Conservation (phyloP, 257 asterid genomes). For the Coffea canephora region DNA sequence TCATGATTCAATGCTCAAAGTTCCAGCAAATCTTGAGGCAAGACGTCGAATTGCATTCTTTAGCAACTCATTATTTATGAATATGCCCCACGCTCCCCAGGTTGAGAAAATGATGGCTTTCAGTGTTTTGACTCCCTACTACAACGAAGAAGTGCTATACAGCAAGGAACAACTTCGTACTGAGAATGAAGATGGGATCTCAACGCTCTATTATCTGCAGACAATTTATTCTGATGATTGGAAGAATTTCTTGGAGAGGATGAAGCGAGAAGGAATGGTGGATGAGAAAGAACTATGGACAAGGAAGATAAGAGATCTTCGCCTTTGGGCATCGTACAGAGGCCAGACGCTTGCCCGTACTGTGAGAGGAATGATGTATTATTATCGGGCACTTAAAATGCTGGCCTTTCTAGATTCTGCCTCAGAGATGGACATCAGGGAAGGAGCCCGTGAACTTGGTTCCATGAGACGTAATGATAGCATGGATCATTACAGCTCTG, state of each 20-base stretch:
- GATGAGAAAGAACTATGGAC: slow-evolving; percentile 81
- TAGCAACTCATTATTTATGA: slow-evolving; percentile 98
- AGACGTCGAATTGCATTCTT: slow-evolving; percentile 96
- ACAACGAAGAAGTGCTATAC: slow-evolving; percentile 87
- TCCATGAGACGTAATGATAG: slow-evolving; percentile 57
- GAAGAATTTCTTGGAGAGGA: slow-evolving; percentile 87
- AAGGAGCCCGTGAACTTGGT: slow-evolving; percentile 74
- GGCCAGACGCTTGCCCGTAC: slow-evolving; percentile 97
- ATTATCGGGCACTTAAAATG: slow-evolving; percentile 97
- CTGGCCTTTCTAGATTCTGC: slow-evolving; percentile 98
- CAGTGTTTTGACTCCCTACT: slow-evolving; percentile 97
- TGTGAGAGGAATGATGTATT: slow-evolving; percentile 99
- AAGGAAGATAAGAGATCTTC: slow-evolving; percentile 75
- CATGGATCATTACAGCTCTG: slow-evolving; percentile 43
- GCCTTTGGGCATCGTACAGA: slow-evolving; percentile 95
- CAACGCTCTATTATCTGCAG: slow-evolving; percentile 87
- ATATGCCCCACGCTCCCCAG: slow-evolving; percentile 98
- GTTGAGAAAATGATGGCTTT: slow-evolving; percentile 99
- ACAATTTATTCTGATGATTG: slow-evolving; percentile 96
- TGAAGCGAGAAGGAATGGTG: slow-evolving; percentile 83
- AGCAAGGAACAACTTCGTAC: slow-evolving; percentile 93
- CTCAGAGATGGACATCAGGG: slow-evolving; percentile 95
- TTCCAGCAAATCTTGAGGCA: slow-evolving; percentile 95
- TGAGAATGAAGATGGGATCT: slow-evolving; percentile 97
- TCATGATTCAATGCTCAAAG: slow-evolving; percentile 89